Conservation (phyloP, 495 filamentous ascomycete genomes). For the Achaetomiella virescens region DNA sequence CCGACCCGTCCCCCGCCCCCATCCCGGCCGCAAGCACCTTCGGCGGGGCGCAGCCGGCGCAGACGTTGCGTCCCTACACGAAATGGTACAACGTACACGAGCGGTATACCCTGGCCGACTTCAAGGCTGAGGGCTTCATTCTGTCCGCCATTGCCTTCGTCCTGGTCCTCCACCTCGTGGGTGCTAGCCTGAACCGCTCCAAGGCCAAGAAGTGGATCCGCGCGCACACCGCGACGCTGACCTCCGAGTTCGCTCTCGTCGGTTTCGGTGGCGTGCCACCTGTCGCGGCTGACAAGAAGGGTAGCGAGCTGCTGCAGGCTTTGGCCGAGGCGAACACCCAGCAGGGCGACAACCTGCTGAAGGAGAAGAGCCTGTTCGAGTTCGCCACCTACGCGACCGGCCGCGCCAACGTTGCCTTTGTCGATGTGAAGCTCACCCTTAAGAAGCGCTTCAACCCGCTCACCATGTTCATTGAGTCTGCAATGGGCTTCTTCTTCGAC, state of each 20-base stretch:
- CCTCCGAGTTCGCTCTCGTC: constrained; percentile 81
- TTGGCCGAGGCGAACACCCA: constrained; percentile 26
- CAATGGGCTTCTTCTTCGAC: constrained; percentile 66
- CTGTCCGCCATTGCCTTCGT: constrained; percentile 66
- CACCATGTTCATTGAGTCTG: constrained; percentile 58
- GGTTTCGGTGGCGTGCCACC: constrained; percentile 57
- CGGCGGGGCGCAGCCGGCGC: constrained; percentile 42
- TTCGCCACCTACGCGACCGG: constrained; percentile 89
- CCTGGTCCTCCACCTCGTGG: constrained; percentile 74
- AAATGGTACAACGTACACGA: constrained; percentile 98
- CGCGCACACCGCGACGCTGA: constrained; percentile 62
- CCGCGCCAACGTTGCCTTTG: constrained; percentile 84
- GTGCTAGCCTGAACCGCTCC: constrained; percentile 68
- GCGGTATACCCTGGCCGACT: constrained; percentile 71
- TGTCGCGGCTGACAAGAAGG: constrained; percentile 29
- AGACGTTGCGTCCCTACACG: constrained; percentile 61
- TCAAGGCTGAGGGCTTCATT: constrained; percentile 80
- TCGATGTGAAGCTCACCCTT: constrained; percentile 76
- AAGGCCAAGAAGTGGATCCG: constrained; percentile 76
- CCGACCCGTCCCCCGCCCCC: constrained; percentile 51
- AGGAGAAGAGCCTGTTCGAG: constrained; percentile 78
- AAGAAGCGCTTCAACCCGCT: constrained; percentile 88
- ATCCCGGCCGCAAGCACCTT: constrained; percentile 28
- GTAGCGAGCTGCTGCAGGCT: constrained; percentile 38
- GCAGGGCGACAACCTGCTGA: constrained; percentile 56